Percentiles rank a stretch among this genome's conserved stretches.
Conservation (phyloP, 139 green algal species). For the Pleodorina starrii region DNA sequence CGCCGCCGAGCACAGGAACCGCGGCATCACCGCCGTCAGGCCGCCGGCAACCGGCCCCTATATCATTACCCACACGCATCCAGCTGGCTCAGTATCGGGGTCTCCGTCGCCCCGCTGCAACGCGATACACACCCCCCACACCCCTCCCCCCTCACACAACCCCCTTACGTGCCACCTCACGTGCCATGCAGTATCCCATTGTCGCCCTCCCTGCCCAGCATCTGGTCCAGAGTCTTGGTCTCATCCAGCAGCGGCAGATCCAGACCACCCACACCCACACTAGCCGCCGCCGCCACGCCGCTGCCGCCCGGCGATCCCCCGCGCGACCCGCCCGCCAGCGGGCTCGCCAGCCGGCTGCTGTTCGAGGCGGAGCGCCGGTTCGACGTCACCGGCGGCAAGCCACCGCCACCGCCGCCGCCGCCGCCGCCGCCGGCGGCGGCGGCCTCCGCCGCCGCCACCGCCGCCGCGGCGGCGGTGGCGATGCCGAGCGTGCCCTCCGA, state of each 20-base stretch:
- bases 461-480: background rate
- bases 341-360: constrained; percentile 20
- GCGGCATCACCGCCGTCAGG: too few species aligned
- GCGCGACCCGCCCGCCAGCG: constrained; percentile 5
- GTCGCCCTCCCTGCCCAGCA: constrained; percentile 1
- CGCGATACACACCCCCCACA: too few species aligned
- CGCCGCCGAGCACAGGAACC: too few species aligned
- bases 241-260: constrained; percentile 33
- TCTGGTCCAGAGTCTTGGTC: constrained; percentile 38
- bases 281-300: background rate
- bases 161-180: background rate
- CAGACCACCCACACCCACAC: background rate
- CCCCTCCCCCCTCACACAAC: too few species aligned
- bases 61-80: too few species aligned
- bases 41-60: too few species aligned
- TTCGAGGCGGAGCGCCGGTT: constrained; percentile 18
- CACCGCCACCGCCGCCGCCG: background rate
- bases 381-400: constrained; percentile 45
- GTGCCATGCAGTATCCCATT: too few species aligned
- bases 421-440: background rate
- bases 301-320: background rate
- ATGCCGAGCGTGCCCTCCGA: background rate
- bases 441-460: background rate
- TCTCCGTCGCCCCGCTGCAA: too few species aligned
- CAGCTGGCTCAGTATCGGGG: too few species aligned